Evolutionary conservation across 352 stramenopile species (phyloP), one percentile per base, ranked within the genome.

Genomic region (Phytophthora litchii): DNA sequence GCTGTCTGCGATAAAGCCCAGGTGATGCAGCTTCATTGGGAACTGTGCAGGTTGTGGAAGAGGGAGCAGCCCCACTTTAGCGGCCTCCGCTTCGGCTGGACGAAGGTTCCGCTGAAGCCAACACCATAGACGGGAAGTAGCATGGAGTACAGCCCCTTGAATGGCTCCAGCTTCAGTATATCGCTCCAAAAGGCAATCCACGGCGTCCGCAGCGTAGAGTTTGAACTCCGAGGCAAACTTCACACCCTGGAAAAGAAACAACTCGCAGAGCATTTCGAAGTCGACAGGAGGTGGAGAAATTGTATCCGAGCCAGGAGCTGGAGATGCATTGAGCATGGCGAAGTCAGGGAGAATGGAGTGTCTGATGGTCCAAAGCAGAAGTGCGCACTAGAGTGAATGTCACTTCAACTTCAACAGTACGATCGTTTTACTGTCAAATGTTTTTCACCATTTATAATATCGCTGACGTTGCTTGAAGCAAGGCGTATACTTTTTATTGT

Each of bases 401-500:
- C 58, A 54, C 49, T 60, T 55, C 49, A 66, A 55, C 40, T 27
- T 27, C 3, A 27, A 27, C 23, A n/a, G n/a, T n/a, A n/a, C n/a
- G n/a, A n/a, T n/a, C n/a, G n/a, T n/a, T n/a, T n/a, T n/a, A n/a
- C n/a, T n/a, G n/a, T n/a, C n/a, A n/a, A n/a, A n/a, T n/a, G n/a
- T n/a, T n/a, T n/a, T n/a, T n/a, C n/a, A n/a, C n/a, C n/a, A n/a
- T n/a, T n/a, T n/a, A n/a, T n/a, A n/a, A n/a, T n/a, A n/a, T n/a
- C n/a, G n/a, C n/a, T n/a, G n/a, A n/a, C n/a, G n/a, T n/a, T n/a
- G n/a, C n/a, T n/a, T n/a, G n/a, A n/a, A n/a, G 23, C 23, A 5
- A 27, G 23, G 3, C 23, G 23, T 27, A 27, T 27, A 27, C 23
- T 67, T 56, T 67, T 74, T 71, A 74, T 71, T 74, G 61, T 74